phyloP scores from a whole-genome alignment of 1,139 yeast species.

The Nadsonia commutata region DNA sequence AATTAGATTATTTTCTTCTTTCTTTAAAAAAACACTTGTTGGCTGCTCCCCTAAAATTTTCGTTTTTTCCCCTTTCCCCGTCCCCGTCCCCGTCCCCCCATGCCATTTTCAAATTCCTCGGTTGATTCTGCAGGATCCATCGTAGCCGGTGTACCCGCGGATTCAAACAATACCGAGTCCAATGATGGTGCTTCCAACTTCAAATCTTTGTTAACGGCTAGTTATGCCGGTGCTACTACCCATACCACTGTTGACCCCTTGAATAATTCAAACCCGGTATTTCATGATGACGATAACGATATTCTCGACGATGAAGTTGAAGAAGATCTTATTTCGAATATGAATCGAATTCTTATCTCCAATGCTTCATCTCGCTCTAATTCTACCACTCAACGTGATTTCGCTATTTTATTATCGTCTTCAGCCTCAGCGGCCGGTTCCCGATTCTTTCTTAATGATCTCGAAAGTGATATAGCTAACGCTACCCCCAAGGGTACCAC shows the following conservation, averaged over 20 bases:
- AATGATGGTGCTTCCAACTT: too few species aligned
- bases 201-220: background rate
- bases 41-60: too few species aligned
- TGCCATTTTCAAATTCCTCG: too few species aligned
- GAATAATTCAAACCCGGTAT: background rate
- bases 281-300: background rate
- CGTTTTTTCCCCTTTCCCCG: too few species aligned
- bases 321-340: background rate
- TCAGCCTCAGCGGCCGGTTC: background rate
- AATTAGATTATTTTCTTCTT: too few species aligned
- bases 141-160: too few species aligned
- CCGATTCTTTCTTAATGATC: background rate
- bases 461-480: too few species aligned
- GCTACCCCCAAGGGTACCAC: too few species aligned
- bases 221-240: background rate
- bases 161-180: too few species aligned
- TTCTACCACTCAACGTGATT: background rate
- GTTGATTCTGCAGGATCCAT: too few species aligned
- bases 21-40: too few species aligned
- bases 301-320: background rate
- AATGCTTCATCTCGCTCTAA: background rate
- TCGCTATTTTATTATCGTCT: background rate
- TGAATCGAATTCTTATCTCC: background rate
- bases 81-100: too few species aligned
- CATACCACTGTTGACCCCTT: background rate